Evolutionary conservation across 2,329 filamentous ascomycete genomes (phyloP).

Genomic region (Curvularia hawaiiensis): DNA sequence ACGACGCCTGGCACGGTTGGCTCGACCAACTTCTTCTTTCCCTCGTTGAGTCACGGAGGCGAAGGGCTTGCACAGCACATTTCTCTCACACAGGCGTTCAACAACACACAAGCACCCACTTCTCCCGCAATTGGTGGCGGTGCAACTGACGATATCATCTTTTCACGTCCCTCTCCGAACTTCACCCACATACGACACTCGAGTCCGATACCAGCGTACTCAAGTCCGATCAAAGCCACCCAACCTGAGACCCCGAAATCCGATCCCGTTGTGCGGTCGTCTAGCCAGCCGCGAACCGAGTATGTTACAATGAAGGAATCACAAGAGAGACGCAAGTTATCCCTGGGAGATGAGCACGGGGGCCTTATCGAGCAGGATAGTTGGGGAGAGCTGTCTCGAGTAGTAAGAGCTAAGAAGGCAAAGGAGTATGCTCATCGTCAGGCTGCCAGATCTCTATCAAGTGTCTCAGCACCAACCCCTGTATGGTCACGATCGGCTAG

Average conservation of each 20-base stretch:
- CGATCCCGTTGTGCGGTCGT: conserved; percentile 34
- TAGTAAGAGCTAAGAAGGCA: conserved; percentile 24
- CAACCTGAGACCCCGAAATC: conserved; percentile 24
- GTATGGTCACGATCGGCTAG: conserved; percentile 17
- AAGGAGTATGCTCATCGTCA: conserved; percentile 31
- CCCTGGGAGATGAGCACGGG: conserved; percentile 18
- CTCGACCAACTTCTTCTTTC: conserved; percentile 44
- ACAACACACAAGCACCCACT: conserved; percentile 52
- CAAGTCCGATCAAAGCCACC: conserved; percentile 47
- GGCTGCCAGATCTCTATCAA: conserved; percentile 31
- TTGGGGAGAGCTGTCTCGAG: conserved; percentile 35
- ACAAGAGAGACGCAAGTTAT: conserved; percentile 46
- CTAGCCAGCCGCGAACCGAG: conserved; percentile 50
- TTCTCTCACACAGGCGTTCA: conserved; percentile 54
- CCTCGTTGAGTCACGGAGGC: conserved; percentile 31
- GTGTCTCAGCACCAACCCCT: conserved; percentile 34
- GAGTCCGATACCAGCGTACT: conserved; percentile 44
- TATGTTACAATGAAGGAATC: conserved; percentile 54
- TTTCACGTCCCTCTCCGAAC: conserved; percentile 54
- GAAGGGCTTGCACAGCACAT: conserved; percentile 37
- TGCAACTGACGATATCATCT: conserved; percentile 50
- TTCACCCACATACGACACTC: conserved; percentile 43
- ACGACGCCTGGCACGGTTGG: conserved; percentile 50
- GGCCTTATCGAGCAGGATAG: conserved; percentile 33
- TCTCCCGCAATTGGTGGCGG: conserved; percentile 49